Evolutionary conservation across 75 land plant genomes (phyloP), one percentile per base, ranked within the genome.

Genomic region (Sequoiadendron giganteum): DNA sequence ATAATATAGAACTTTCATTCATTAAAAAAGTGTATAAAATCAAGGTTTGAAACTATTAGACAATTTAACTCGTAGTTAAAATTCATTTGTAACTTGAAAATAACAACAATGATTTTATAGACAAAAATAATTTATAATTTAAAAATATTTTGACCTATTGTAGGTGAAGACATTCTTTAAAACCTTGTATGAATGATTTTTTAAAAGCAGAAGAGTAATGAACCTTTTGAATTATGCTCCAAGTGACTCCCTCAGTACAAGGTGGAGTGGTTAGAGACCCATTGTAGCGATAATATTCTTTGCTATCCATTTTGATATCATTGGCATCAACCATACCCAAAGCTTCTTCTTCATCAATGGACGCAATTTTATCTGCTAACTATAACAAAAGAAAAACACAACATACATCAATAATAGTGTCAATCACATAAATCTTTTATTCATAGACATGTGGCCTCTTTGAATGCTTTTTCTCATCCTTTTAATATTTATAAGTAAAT

Each of bases 211-310:
- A 39, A 25, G 13, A 0, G 18, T 1, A 49, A 48, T 42, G 21
- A 16, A 88, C 90, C 90, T 88, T 89, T 16, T 72, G 18, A 28
- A 91, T 38, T 55, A 91, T 48, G 13, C 85, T 91, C 92, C 92
- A 91, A 54, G 77, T 91, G 84, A 92, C 92, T 4, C 85, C 87
- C 45, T 92, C 90, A 5, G 90, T 88, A 90, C 93, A 92, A 9
- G 90, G 92, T 4, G 93, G 92, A 16, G 92, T 90, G 39, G 93
- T 90, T 43, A 89, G 88, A 36, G 93, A 92, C n/a, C 92, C 93
- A 36, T 14, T 86, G 87, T 92, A 92, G 32, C 93, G 77, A 36
- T 84, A 92, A 54, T 92, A 92, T 25, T 78, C 75, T 10, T 48
- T 87, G 36, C n/a, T 32, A 1, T 40, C 56, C 13, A 75, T 3